phyloP scores from a whole-genome alignment of 371 early-diverging fungal species.

The Rhizopus microsporus region DNA sequence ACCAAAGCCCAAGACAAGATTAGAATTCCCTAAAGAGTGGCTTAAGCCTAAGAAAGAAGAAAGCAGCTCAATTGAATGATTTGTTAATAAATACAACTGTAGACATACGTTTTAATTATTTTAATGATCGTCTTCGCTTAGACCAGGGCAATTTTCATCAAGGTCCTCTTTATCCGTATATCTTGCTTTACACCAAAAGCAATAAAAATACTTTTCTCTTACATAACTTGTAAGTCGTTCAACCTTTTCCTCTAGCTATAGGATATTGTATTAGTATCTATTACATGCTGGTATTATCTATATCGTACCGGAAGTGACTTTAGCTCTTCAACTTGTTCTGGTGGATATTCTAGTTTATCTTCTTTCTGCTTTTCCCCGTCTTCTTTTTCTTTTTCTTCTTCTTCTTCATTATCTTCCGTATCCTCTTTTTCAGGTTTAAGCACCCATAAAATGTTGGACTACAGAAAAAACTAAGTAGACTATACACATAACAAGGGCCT shows the following conservation, averaged over 20 bases:
- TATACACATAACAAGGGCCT: neutral
- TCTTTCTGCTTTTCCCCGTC: conserved; percentile 9
- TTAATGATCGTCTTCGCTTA: conserved; percentile 60
- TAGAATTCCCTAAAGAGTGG: conserved; percentile 71
- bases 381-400: conserved; percentile 11
- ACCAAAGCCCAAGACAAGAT: conserved; percentile 57
- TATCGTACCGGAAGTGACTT: conserved; percentile 20
- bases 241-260: conserved; percentile 41
- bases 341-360: conserved; percentile 22
- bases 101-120: neutral
- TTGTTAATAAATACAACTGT: no score
- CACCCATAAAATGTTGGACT: conserved; percentile 31
- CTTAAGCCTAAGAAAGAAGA: conserved; percentile 3
- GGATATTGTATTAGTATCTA: neutral
- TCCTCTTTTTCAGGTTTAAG: conserved; percentile 25
- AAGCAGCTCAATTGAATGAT: neutral
- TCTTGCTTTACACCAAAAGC: conserved; percentile 67
- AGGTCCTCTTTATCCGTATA: conserved; percentile 56
- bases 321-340: conserved; percentile 31
- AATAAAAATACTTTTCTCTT: conserved; percentile 55
- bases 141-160: conserved; percentile 59
- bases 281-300: neutral
- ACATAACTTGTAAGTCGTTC: conserved; percentile 47
- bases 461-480: conserved; percentile 9
- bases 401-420: conserved; percentile 8